A percentile compares a stretch with the other conserved stretches of the same genome.
Evolutionary conservation across 805 yeast genomes (phyloP).

Genomic region (Diddensiella transvaalensis): DNA sequence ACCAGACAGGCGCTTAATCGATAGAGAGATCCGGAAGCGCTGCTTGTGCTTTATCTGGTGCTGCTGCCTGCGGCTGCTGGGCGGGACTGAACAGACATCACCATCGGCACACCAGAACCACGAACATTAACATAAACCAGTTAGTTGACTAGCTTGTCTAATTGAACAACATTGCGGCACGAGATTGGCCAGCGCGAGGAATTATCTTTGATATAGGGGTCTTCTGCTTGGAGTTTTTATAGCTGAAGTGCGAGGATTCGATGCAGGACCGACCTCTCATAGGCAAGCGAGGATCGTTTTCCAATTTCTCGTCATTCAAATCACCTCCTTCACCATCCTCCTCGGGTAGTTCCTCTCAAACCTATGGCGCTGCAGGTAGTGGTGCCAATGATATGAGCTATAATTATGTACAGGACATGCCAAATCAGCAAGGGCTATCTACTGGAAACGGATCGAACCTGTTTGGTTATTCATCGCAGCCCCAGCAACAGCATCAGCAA

Average conservation of each 20-base stretch:
- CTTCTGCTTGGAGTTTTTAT: background rate
- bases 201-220: too few relatives aligned
- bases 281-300: slow-evolving; percentile 29
- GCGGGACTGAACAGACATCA: too few relatives aligned
- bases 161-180: too few relatives aligned
- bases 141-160: too few relatives aligned
- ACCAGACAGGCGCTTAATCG: too few relatives aligned
- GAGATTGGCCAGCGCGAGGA: too few relatives aligned
- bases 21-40: background rate
- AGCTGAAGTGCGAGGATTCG: background rate
- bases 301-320: slow-evolving; percentile 24
- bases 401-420: background rate
- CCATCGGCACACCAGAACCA: background rate
- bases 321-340: slow-evolving; percentile 19
- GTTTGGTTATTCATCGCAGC: background rate
- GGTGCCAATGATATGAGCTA: slow-evolving; percentile 4
- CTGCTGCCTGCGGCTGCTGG: too few relatives aligned
- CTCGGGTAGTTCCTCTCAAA: background rate
- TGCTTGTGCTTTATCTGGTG: background rate
- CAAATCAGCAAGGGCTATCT: background rate
- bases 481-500: slow-evolving; percentile 13
- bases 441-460: background rate
- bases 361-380: background rate
- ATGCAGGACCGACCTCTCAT: slow-evolving; percentile 20
- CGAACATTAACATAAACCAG: too few relatives aligned